These are phyloP conservation scores for Colletotrichum euphorbiae DNA, from an alignment of 2,329 filamentous ascomycete genomes.

Conservation along the genomic window DNA sequence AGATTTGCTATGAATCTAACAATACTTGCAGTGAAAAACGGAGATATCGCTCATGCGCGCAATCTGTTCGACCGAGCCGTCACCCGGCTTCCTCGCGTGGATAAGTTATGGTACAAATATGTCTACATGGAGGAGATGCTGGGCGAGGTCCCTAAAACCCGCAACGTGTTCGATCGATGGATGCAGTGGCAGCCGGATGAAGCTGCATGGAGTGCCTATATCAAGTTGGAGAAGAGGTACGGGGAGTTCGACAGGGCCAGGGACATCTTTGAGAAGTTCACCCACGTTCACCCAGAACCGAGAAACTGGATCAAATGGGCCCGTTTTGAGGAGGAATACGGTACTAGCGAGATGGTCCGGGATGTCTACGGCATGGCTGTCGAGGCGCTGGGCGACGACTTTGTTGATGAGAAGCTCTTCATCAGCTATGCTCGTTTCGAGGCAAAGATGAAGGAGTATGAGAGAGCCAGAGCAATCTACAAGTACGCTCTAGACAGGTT, in stretches of 20 bases:
- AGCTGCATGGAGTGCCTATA: conserved; percentile 94
- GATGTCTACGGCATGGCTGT: conserved; percentile 92
- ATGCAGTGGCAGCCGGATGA: conserved; percentile 99
- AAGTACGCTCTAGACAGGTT: conserved; percentile 95
- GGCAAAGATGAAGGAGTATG: conserved; percentile 93
- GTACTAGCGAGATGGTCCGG: conserved; percentile 89
- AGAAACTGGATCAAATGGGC: conserved; percentile 99
- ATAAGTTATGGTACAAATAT: conserved; percentile 99
- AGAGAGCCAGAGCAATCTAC: conserved; percentile 93
- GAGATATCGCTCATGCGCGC: conserved; percentile 96
- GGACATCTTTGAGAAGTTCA: conserved; percentile 90
- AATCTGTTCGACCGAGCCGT: conserved; percentile 97
- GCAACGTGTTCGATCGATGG: conserved; percentile 97
- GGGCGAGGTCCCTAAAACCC: conserved; percentile 89
- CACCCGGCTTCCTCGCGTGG: conserved; percentile 87
- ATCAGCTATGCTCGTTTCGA: conserved; percentile 97
- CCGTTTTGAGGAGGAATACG: conserved; percentile 95
- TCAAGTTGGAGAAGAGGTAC: conserved; percentile 96
- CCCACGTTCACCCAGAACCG: conserved; percentile 91
- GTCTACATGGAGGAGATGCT: conserved; percentile 99
- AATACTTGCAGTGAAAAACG: conserved; percentile 44
- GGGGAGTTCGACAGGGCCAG: conserved; percentile 91
- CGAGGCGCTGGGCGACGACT: conserved; percentile 91
- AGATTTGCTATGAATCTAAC: conserved; percentile 50
- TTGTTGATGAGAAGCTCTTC: conserved; percentile 96